phyloP scores from a whole-genome alignment of 805 yeast genomes.

The Pichia pseudocactophila region DNA sequence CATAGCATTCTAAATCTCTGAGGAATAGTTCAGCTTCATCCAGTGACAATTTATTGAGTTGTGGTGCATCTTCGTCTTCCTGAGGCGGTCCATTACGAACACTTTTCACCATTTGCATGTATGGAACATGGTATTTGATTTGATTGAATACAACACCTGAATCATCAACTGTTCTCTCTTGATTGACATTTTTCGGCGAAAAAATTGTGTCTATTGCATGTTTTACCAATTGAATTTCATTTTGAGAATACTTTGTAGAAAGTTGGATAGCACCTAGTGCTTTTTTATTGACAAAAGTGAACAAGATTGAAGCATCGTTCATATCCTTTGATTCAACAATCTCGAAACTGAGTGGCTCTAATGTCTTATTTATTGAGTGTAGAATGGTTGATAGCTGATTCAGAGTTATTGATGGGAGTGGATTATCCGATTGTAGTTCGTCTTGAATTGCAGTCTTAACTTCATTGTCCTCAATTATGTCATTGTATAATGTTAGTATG shows the following conservation, averaged over 20 bases:
- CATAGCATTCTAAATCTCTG: constrained; percentile 34
- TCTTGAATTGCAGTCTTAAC: neutral
- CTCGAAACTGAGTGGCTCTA: constrained; percentile 34
- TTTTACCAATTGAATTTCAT: constrained; percentile 39
- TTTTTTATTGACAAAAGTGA: constrained; percentile 33
- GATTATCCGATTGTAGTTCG: constrained; percentile 1
- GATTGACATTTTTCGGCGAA: constrained; percentile 13
- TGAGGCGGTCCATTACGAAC: constrained; percentile 7
- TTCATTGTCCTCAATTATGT: constrained; percentile 1
- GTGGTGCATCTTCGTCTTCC: constrained; percentile 26
- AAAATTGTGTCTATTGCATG: constrained; percentile 34
- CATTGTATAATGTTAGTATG: constrained; percentile 1
- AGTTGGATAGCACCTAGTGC: constrained; percentile 31
- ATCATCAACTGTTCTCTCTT: neutral
- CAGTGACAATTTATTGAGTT: constrained; percentile 22
- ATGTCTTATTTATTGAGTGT: constrained; percentile 19
- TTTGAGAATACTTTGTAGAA: constrained; percentile 28
- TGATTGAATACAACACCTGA: neutral
- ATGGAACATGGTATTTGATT: constrained; percentile 8
- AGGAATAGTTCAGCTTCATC: constrained; percentile 33
- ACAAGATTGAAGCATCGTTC: constrained; percentile 26
- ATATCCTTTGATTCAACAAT: constrained; percentile 26
- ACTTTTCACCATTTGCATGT: constrained; percentile 8
- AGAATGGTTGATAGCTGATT: constrained; percentile 11
- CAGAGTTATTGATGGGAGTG: neutral